These are phyloP conservation scores for Ascochyta pisi DNA, from an alignment of 2,329 filamentous ascomycete species.

Conservation along the genomic window DNA sequence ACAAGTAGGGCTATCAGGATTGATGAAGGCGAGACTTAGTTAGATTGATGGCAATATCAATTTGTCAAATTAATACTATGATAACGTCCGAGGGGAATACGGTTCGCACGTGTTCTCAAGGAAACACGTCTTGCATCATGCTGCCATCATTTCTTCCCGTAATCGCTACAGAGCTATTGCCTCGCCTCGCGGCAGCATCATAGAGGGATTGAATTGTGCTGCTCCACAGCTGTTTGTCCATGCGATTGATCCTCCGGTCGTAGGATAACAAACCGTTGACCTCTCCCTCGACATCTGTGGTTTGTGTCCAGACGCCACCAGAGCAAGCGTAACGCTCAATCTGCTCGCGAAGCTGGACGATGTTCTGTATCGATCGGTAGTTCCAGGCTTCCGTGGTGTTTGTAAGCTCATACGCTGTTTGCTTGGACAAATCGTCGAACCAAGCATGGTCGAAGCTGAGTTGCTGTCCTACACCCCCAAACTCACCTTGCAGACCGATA, in stretches of 20 bases:
- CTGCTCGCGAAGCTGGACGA: constrained; percentile 58
- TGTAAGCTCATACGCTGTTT: constrained; percentile 71
- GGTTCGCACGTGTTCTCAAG: neutral
- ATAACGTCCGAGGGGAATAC: neutral
- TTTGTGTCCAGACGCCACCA: constrained; percentile 75
- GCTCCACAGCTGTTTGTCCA: constrained; percentile 65
- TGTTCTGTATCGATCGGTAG: constrained; percentile 65
- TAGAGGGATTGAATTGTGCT: constrained; percentile 67
- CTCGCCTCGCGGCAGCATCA: constrained; percentile 51
- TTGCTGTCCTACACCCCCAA: constrained; percentile 72
- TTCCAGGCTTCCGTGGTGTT: constrained; percentile 67
- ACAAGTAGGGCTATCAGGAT: constrained; percentile 12
- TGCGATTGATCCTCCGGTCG: constrained; percentile 67
- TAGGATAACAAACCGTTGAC: constrained; percentile 76
- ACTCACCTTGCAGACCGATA: constrained; percentile 75
- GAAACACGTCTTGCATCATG: constrained; percentile 7
- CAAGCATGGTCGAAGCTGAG: constrained; percentile 69
- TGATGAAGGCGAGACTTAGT: neutral
- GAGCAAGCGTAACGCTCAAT: constrained; percentile 66
- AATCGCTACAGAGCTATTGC: constrained; percentile 5
- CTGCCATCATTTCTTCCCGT: constrained; percentile 1
- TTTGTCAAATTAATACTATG: neutral
- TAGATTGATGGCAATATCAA: neutral
- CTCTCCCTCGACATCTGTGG: constrained; percentile 76
- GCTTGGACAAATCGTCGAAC: constrained; percentile 65